Base-by-base conservation (phyloP, 768 basidiomycete genomes). In the Termitomyces sp. region DNA sequence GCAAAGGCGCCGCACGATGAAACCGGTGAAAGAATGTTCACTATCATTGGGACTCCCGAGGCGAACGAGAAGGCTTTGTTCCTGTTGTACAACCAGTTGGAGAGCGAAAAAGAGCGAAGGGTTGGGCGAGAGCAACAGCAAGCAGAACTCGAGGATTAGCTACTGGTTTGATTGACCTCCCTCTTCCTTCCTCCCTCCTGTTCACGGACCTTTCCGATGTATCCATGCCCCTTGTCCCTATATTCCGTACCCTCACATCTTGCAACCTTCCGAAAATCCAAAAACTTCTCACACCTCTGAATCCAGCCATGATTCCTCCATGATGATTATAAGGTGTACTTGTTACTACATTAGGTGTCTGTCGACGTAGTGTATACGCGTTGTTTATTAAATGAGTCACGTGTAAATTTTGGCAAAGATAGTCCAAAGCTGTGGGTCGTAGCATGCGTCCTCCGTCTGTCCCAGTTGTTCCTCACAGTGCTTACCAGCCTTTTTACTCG, bases 1-100 rank as follows among this genome's bases (percentile, higher is more conserved):
- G 97, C 97, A 63, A 99, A 99, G 75, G 89, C 91, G 48, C 94
- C 97, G n/a, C 97, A 98, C 68, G 97, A 98, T 66, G 97, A 98
- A 67, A 94, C 95, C 41, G 97, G 96, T 66, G 97, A 99, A 77
- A 83, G 97, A 63, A 98, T 99, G 96, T 99, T 99, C 78, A 94
- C 97, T 59, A 98, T 99, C 70, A 81, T 97, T 46, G 97, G 97
- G 54, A 94, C 94, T 12, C 90, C 93, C 47, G 92, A 94, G 72
- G 89, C 92, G 63, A 98, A 97, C 72, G 96, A 99, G 76, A 96
- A 98, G 75, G 97, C 97, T 2, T 76, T 99, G 57, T 98, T 96
- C 80, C 76, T 99, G 58, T 81, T 99, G 59, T 99, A 98, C 76
- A 94, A 96, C 67, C 96, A 97, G 69, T 78, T 96, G 60, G 95